phyloP scores from a whole-genome alignment of 768 basidiomycete genomes.

The Boletus subcaerulescens region DNA sequence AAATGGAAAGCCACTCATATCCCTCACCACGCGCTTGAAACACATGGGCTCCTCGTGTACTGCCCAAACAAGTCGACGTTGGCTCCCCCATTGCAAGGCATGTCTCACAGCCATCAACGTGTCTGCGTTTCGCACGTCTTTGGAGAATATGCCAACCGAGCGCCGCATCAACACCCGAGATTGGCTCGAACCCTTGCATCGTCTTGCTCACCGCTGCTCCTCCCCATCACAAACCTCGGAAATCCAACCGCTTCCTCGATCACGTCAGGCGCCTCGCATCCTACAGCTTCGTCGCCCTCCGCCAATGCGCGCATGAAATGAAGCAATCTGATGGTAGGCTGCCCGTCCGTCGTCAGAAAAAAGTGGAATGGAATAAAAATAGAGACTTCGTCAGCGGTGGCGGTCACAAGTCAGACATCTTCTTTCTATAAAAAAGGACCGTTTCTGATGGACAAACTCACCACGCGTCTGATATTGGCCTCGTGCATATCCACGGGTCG shows the following conservation, averaged over 20 bases:
- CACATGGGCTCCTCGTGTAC: conserved; percentile 5
- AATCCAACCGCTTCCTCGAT: neutral
- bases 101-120: neutral
- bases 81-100: neutral
- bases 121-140: neutral
- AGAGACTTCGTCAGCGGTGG: conserved; percentile 7
- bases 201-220: neutral
- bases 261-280: conserved; percentile 9
- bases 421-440: conserved; percentile 14
- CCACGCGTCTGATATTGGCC: conserved; percentile 28
- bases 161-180: neutral
- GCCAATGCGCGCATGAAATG: neutral
- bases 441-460: conserved; percentile 23
- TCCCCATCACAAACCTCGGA: neutral
- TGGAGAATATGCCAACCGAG: conserved; percentile 22
- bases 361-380: neutral
- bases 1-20: neutral
- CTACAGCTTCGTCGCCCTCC: neutral
- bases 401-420: conserved; percentile 35
- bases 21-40: neutral
- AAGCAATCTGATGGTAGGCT: neutral
- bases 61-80: neutral
- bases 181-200: neutral
- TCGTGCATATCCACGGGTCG: conserved; percentile 10
- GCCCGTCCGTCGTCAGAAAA: neutral